A percentile compares a stretch with the other conserved stretches of the same genome.
These are phyloP conservation scores for Candida anutae DNA, from an alignment of 1,139 yeast genomes.

Conservation along the genomic window DNA sequence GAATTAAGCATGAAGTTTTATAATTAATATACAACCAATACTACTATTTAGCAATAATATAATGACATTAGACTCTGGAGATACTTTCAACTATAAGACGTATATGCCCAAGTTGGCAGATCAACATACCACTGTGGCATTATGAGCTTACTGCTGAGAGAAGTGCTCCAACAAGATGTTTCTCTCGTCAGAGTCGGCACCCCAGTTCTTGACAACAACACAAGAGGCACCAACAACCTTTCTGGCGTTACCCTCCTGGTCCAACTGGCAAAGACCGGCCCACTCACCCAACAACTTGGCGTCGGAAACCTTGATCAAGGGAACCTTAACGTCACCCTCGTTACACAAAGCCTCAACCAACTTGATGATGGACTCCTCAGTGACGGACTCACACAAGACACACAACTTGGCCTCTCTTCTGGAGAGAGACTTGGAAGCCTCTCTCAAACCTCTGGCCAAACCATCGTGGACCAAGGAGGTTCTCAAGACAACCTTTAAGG, in stretches of 20 bases:
- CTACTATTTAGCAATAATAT: no score
- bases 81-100: no score
- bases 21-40: no score
- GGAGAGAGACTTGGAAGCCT: slow-evolving; percentile 98
- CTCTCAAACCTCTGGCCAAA: slow-evolving; percentile 99
- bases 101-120: no score
- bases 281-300: slow-evolving; percentile 99
- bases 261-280: slow-evolving; percentile 99
- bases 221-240: slow-evolving; percentile 99
- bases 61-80: no score
- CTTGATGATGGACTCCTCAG: slow-evolving; percentile 95
- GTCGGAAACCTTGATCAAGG: slow-evolving; percentile 98
- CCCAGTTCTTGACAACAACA: slow-evolving; percentile 99
- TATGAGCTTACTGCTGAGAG: slow-evolving; percentile 65
- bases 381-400: slow-evolving; percentile 96
- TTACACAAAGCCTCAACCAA: slow-evolving; percentile 99
- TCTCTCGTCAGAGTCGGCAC: slow-evolving; percentile 99
- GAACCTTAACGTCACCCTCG: slow-evolving; percentile 94
- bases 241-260: slow-evolving; percentile 99
- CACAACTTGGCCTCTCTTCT: slow-evolving; percentile 97
- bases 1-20: no score
- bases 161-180: slow-evolving; percentile 94
- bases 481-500: slow-evolving; percentile 96
- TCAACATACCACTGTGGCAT: neutral
- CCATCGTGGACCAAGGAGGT: slow-evolving; percentile 98